Evolutionary conservation across 257 asterid species (phyloP), one percentile per base, ranked within the genome.

Genomic region (Nicotiana paniculata): DNA sequence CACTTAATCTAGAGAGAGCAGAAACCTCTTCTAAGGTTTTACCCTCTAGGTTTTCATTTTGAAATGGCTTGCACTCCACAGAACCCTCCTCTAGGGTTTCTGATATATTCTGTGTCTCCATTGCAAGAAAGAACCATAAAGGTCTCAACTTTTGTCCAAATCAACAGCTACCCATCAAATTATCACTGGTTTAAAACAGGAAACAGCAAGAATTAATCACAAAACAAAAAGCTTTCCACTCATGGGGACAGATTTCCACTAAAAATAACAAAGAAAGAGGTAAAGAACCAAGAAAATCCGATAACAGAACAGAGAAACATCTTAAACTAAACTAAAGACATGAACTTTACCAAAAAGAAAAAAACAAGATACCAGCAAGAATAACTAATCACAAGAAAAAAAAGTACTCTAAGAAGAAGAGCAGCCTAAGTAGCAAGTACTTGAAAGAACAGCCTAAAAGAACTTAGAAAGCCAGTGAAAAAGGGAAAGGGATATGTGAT

Each of bases 51-150:
- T 46, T 83, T 35, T 57, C 84, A 77, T 43, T 54, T 59, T 21
- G 76, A 83, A 74, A 70, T 81, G 43, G 43, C 62, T 82, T 83
- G 18, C 82, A 81, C 69, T 69, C 86, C 79, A 33, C 77, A 82
- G 33, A 84, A 85, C 81, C 90, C 75, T 69, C 84, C 74, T 79
- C 86, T 85, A 86, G 88, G 89, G 89, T 86, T 90, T 85, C 86
- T n/a, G 86, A 51, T 13, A 26, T 53, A 82, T 72, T 77, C 84
- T 64, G 77, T 81, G 77, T 83, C 24, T 89, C 91, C 93, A 89
- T 89, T 83, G 57, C 89, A 81, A 84, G 66, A 87, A 86, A 87
- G 82, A 65, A 53, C 54, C 83, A 8, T 63, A 86, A 88, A 91
- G 90, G 83, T 84, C 86, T 77, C 85, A 88, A 77, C 81, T 83